These are phyloP conservation scores for Cochlearia excelsa DNA, from an alignment of 345 rosid genomes.

Conservation along the genomic window DNA sequence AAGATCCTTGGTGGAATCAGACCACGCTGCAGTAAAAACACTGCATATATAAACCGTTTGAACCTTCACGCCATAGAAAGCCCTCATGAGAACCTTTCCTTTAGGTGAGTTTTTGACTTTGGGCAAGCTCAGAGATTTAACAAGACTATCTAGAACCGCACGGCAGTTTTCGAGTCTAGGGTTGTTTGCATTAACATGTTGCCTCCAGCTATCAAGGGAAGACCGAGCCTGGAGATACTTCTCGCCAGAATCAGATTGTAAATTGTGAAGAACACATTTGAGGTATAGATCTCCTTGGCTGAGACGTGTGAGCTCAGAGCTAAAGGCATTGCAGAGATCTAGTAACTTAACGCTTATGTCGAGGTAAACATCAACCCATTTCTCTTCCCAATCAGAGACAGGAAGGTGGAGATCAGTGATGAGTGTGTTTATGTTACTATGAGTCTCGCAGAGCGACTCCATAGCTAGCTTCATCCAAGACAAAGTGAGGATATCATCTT, in stretches of 20 bases:
- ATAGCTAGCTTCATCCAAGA: conserved; percentile 84
- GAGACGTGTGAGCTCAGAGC: conserved; percentile 72
- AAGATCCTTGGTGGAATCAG: conserved; percentile 59
- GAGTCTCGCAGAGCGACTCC: conserved; percentile 75
- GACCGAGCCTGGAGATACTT: conserved; percentile 52
- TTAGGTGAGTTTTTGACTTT: conserved; percentile 86
- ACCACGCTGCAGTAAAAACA: conserved; percentile 66
- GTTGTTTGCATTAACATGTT: conserved; percentile 57
- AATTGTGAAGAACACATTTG: conserved; percentile 59
- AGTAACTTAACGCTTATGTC: conserved; percentile 84
- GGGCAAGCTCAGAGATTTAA: conserved; percentile 55
- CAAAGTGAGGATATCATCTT: conserved; percentile 61
- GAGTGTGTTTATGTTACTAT: conserved; percentile 54
- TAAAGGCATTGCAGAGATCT: conserved; percentile 71
- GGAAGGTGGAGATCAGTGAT: conserved; percentile 79
- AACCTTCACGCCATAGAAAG: conserved; percentile 86
- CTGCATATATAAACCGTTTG: conserved; percentile 70
- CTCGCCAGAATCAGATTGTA: conserved; percentile 51
- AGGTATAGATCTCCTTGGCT: conserved; percentile 78
- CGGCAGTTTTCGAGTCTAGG: conserved; percentile 60
- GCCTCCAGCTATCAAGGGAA: conserved; percentile 76
- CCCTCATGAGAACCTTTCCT: conserved; percentile 86
- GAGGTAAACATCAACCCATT: conserved; percentile 87
- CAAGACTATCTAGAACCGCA: conserved; percentile 53
- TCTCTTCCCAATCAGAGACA: conserved; percentile 80